phyloP scores from a whole-genome alignment of 345 rosid species.

The Rhizophora apiculata region DNA sequence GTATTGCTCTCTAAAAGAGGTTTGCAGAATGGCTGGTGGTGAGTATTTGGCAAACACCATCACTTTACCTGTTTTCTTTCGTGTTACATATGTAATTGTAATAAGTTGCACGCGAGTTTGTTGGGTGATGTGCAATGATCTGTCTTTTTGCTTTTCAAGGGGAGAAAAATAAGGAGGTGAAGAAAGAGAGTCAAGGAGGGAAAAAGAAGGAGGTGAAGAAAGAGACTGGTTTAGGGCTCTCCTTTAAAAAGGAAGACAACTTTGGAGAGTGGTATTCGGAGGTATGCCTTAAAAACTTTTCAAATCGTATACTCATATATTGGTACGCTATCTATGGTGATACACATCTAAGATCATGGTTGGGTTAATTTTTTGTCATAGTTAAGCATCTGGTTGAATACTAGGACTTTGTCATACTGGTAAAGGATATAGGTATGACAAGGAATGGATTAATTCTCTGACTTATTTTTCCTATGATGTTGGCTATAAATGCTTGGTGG shows the following conservation, averaged over 20 bases:
- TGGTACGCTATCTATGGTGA: too few species aligned
- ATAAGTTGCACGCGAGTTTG: neutral
- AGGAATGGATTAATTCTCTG: too few species aligned
- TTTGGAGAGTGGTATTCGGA: slow-evolving; percentile 98
- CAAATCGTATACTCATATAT: neutral
- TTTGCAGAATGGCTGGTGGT: slow-evolving; percentile 33
- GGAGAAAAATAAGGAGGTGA: slow-evolving; percentile 78
- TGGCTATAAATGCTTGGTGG: too few species aligned
- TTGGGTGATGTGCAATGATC: neutral
- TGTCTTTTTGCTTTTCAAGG: slow-evolving; percentile 17
- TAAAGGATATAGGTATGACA: too few species aligned
- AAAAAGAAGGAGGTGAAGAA: slow-evolving; percentile 96
- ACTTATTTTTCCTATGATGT: too few species aligned
- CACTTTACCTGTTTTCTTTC: too few species aligned
- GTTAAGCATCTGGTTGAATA: too few species aligned
- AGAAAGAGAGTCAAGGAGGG: slow-evolving; percentile 32
- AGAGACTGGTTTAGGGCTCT: slow-evolving; percentile 87
- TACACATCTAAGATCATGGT: too few species aligned
- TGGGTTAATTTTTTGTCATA: too few species aligned
- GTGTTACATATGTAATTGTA: neutral
- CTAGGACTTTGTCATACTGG: too few species aligned
- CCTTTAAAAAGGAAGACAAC: slow-evolving; percentile 74
- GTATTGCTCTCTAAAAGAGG: neutral
- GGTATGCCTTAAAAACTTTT: slow-evolving; percentile 36
- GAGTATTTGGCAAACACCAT: slow-evolving; percentile 2